phyloP scores from a whole-genome alignment of 192 early-diverging fungal species.

The Coemansia sp. region DNA sequence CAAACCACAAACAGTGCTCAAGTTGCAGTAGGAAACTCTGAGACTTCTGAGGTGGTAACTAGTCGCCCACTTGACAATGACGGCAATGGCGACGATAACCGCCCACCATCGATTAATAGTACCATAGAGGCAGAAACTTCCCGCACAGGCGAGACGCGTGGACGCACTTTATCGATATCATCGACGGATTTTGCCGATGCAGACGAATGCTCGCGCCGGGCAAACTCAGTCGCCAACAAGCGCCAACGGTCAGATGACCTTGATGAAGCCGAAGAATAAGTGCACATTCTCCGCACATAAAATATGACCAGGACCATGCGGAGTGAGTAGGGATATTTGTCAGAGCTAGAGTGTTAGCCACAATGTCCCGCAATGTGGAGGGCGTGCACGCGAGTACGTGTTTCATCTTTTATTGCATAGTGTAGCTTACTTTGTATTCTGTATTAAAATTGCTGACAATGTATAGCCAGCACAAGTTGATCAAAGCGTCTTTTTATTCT shows the following conservation, averaged over 20 bases:
- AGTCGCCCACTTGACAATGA: neutral
- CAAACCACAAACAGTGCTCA: neutral
- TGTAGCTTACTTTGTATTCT: neutral
- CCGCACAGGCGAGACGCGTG: constrained; percentile 23
- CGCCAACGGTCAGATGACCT: constrained; percentile 22
- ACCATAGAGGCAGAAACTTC: neutral
- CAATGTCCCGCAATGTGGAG: neutral
- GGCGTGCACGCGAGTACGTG: neutral
- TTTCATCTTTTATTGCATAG: constrained; percentile 2
- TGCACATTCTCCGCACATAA: neutral
- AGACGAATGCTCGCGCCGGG: neutral
- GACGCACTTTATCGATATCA: constrained; percentile 12
- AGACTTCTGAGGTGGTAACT: neutral
- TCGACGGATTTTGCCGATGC: neutral
- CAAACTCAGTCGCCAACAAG: constrained; percentile 19
- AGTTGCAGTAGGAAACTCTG: neutral
- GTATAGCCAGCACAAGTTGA: too few relatives aligned
- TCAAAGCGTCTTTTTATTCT: neutral
- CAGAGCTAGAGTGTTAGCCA: neutral
- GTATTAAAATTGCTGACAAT: neutral
- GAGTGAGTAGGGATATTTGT: neutral
- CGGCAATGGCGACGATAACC: neutral
- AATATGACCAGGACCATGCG: neutral
- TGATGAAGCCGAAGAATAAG: neutral
- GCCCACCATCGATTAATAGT: neutral